Conservation (phyloP, 208 protist genomes). For the Trypanosomatidae sp. region DNA sequence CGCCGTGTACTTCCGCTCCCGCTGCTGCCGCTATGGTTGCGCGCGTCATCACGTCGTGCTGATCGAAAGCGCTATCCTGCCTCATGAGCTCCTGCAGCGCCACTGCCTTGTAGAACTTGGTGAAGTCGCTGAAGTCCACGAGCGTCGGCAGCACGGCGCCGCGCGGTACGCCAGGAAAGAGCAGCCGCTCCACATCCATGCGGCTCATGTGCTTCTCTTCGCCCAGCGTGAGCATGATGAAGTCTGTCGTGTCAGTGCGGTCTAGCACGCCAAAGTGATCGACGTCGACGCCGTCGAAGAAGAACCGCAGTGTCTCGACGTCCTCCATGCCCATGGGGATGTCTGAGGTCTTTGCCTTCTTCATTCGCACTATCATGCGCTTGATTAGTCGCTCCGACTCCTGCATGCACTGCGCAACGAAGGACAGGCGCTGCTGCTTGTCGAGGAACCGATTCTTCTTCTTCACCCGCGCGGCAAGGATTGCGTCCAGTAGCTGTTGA, state of each 20-base stretch:
- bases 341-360: conserved; percentile 38
- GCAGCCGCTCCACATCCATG: conserved; percentile 35
- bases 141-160: conserved; percentile 29
- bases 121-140: conserved; percentile 76
- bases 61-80: conserved; percentile 33
- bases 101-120: conserved; percentile 61
- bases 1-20: not conserved
- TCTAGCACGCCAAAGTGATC: conserved; percentile 61
- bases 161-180: conserved; percentile 27
- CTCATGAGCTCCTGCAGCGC: conserved; percentile 46
- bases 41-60: conserved; percentile 8
- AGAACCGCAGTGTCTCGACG: conserved; percentile 53
- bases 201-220: conserved; percentile 34
- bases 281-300: conserved; percentile 69
- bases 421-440: conserved; percentile 32
- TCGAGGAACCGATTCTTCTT: conserved; percentile 38
- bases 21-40: not conserved
- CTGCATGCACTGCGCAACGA: conserved; percentile 50
- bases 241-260: conserved; percentile 52
- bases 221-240: conserved; percentile 50
- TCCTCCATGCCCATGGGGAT: conserved; percentile 70
- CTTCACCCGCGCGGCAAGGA: conserved; percentile 24
- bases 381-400: conserved; percentile 48
- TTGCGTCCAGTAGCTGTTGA: conserved; percentile 31
- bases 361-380: conserved; percentile 62